A percentile compares a stretch with the other conserved stretches of the same genome.
These are phyloP conservation scores for Rutstroemia sp. DNA, from an alignment of 2,329 filamentous ascomycete genomes.

Conservation along the genomic window DNA sequence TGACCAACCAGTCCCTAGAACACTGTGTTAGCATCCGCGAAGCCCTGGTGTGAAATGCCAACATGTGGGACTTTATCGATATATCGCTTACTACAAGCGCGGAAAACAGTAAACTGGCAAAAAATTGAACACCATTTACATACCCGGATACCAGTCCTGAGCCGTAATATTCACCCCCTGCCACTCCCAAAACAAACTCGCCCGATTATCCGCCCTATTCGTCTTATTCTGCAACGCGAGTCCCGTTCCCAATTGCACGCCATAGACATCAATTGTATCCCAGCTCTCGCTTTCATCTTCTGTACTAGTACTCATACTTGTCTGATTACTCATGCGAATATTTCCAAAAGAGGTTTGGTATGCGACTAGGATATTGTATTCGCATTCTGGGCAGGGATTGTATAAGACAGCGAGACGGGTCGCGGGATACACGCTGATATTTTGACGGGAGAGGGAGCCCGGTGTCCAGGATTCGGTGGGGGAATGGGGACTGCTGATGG, in stretches of 20 bases:
- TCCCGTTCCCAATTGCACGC: neutral
- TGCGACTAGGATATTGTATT: constrained; percentile 7
- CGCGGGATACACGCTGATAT: constrained; percentile 1
- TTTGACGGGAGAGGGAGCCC: constrained; percentile 5
- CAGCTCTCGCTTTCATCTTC: neutral
- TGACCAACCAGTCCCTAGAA: too few species aligned
- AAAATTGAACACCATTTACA: too few species aligned
- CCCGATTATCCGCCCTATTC: neutral
- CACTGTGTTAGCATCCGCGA: too few species aligned
- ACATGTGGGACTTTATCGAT: too few species aligned
- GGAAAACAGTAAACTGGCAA: too few species aligned
- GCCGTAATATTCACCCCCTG: too few species aligned
- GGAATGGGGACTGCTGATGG: constrained; percentile 8
- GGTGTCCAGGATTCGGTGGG: neutral
- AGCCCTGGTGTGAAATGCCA: too few species aligned
- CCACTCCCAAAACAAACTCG: too few species aligned
- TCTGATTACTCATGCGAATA: neutral
- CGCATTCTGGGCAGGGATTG: constrained; percentile 10
- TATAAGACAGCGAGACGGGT: constrained; percentile 10
- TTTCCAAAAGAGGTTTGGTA: constrained; percentile 6
- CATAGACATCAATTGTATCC: neutral
- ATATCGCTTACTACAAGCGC: too few species aligned
- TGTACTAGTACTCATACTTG: neutral
- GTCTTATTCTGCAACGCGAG: neutral
- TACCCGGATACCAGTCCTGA: neutral